Evolutionary conservation across 2,329 filamentous ascomycete genomes (phyloP), one percentile per base, ranked within the genome.

Genomic region (Trichothecium roseum): DNA sequence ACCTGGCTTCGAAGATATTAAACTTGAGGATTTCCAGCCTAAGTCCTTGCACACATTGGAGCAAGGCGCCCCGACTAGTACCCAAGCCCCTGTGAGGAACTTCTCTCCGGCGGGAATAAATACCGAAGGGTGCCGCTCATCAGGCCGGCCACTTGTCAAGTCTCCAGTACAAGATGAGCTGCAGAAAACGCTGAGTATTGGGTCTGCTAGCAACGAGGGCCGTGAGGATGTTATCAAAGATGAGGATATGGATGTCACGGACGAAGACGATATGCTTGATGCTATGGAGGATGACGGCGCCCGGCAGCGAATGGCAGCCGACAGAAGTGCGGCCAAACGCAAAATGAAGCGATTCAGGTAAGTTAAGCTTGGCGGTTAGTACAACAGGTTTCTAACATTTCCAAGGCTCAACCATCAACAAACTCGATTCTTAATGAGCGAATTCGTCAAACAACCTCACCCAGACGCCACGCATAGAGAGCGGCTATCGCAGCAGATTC

Each of bases 361-460:
- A 44, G 58, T 38, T 18, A 36, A 10, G 10, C 28, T 17, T n/a
- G 8, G 15, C 14, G 20, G 26, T 36, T 14, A 35, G 16, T 24
- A 32, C 18, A 18, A 27, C 32, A 34, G 29, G 40, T 40, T n/a
- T 15, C 63, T 69, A 46, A 69, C 48, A 22, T 15, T 33, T 33
- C 20, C 26, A 49, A 93, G 88, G 45, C 77, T 96, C 44, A 94
- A 88, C 1, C 88, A 95, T 57, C 89, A 91, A 49, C 89, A 96
- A 68, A 95, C 89, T n/a, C 80, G 89, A 12, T 96, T 94, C 50
- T 66, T 96, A 38, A 94, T 94, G 86, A 94, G 85, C 59, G 88
- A 96, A 56, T 96, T 95, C 52, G 84, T 87, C 38, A 87, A 91
- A 49, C 87, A 96, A 54, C 85, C 88, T 17, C 88, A 95, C 54